Evolutionary conservation across 2,329 filamentous ascomycete genomes (phyloP).

Genomic region (Ceratocystis smalleyi): DNA sequence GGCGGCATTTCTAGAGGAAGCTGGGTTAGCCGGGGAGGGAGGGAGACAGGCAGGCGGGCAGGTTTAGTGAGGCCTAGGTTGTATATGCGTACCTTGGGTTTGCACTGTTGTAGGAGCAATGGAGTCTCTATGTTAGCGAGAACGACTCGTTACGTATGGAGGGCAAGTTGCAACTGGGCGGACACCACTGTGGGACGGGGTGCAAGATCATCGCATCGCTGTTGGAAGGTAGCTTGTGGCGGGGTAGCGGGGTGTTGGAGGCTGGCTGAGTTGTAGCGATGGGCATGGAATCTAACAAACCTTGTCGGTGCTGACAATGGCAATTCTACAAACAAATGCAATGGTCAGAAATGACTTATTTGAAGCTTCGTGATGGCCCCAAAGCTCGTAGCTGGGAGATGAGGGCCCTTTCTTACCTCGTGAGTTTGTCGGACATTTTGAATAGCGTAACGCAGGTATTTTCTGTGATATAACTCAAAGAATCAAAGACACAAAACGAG

Average conservation of each 20-base stretch:
- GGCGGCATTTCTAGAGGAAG: slow-evolving; percentile 69
- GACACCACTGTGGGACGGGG: neutral
- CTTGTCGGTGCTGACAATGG: slow-evolving; percentile 98
- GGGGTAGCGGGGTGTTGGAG: slow-evolving; percentile 25
- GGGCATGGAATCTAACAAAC: slow-evolving; percentile 33
- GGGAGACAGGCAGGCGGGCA: no score
- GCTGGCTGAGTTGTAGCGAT: neutral
- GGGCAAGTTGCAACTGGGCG: no score
- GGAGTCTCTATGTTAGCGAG: slow-evolving; percentile 1
- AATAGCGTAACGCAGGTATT: neutral
- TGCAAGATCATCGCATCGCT: neutral
- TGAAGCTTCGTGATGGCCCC: neutral
- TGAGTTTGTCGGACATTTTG: slow-evolving; percentile 83
- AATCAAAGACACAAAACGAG: neutral
- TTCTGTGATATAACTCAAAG: neutral
- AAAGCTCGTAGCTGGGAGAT: neutral
- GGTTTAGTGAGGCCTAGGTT: neutral
- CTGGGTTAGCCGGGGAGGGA: slow-evolving; percentile 18
- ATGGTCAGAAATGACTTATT: slow-evolving; percentile 3
- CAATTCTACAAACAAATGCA: slow-evolving; percentile 50
- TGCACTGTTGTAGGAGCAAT: slow-evolving; percentile 44
- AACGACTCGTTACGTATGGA: neutral
- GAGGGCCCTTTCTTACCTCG: slow-evolving; percentile 48
- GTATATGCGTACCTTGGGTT: slow-evolving; percentile 52
- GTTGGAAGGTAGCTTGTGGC: slow-evolving; percentile 18